Evolutionary conservation across 1,284 basidiomycete genomes (phyloP), one percentile per base, ranked within the genome.

Genomic region (Blastosporella zonata): DNA sequence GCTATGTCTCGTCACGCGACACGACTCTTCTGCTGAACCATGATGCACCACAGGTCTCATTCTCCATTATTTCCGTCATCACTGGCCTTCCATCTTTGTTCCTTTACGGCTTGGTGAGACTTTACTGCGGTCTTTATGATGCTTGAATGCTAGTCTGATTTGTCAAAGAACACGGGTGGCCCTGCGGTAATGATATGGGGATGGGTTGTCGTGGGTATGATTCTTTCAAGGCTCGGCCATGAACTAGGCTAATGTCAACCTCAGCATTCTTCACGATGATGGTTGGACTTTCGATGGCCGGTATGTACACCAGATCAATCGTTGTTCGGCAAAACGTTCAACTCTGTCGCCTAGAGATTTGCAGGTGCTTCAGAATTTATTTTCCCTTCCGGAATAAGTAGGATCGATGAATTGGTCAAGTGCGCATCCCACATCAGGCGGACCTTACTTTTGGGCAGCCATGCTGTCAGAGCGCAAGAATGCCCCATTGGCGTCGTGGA

Each of bases 141-240:
- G 29, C 28, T 29, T 15, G 10, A 41, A 10, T 10, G 23, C 47
- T 18, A 23, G 10, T 15, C 36, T 5, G 7, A 29, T 5, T 15
- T 15, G 34, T 12, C 18, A 21, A 41, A 83, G 78, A 83, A 78
- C 41, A 87, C 84, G 0, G 86, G 86, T 28, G 86, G 86, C 4
- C 84, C 84, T 0, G 84, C 72, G 1, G 82, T 85, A 2, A 87
- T 86, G 83, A 80, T 83, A 0, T 85, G 81, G 81, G 84, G 85
- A 15, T 89, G 82, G 79, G 64, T 87, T 2, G 72, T 86, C 28
- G 83, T 85, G 27, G 69, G 79, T 81, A 55, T 41, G 73, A 61
- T 21, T 18, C 35, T 6, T 18, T 12, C 2, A 10, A 23, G 6
- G 15, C 9, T 18, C 15, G 20, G 17, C 6, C 18, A 20, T 3